Evolutionary conservation across 2,329 filamentous ascomycete genomes (phyloP).

Genomic region (Talaromyces sp.): DNA sequence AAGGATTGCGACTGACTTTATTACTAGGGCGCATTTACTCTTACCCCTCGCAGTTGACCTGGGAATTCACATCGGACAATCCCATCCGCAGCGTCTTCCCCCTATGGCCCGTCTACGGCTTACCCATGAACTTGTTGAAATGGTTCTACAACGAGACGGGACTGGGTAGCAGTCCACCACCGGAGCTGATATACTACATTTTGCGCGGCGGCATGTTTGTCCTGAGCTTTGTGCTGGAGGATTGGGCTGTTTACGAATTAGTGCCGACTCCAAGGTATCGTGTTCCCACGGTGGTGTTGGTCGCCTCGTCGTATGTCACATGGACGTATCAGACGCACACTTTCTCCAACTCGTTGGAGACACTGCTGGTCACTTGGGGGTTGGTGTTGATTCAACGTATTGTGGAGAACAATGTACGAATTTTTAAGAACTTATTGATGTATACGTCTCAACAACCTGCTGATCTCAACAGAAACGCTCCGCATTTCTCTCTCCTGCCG

Average conservation of each 20-base stretch:
- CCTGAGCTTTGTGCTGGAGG: constrained; percentile 91
- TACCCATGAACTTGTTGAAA: constrained; percentile 86
- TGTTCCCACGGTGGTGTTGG: constrained; percentile 69
- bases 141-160: constrained; percentile 89
- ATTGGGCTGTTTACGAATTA: constrained; percentile 94
- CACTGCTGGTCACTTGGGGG: constrained; percentile 86
- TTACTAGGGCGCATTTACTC: constrained; percentile 80
- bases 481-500: constrained; percentile 66
- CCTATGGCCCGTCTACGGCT: constrained; percentile 88
- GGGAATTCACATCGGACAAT: constrained; percentile 67
- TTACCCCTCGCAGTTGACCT: constrained; percentile 83
- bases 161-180: constrained; percentile 61
- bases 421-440: neutral
- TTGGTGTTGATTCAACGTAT: constrained; percentile 88
- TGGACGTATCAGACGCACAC: constrained; percentile 99
- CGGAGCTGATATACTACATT: constrained; percentile 84
- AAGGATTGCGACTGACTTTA: neutral
- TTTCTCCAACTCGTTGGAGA: constrained; percentile 96
- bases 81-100: constrained; percentile 96
- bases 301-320: constrained; percentile 94
- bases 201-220: constrained; percentile 87
- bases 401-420: constrained; percentile 63
- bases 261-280: constrained; percentile 68
- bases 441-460: neutral
- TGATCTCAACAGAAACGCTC: constrained; percentile 57